Evolutionary conservation across 2,329 filamentous ascomycete genomes (phyloP).

Genomic region (Shiraia sp.): DNA sequence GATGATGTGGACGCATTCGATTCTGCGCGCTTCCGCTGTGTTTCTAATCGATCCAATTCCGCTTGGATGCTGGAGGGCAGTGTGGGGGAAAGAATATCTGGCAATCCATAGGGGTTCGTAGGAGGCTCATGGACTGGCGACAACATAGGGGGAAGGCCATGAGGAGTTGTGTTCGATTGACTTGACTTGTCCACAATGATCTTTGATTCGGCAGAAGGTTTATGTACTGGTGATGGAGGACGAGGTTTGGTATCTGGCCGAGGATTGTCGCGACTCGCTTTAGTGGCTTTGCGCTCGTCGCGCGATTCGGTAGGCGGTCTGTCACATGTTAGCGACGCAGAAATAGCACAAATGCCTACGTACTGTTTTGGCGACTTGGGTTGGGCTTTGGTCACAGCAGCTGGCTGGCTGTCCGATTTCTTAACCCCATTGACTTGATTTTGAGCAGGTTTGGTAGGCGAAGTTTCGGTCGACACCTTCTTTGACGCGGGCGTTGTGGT

Average conservation of each 20-base stretch:
- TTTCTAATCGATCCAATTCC: conserved; percentile 52
- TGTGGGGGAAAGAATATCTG: conserved; percentile 61
- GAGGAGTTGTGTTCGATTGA: conserved; percentile 38
- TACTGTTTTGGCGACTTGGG: conserved; percentile 25
- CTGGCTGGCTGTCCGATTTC: conserved; percentile 20
- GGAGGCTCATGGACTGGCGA: conserved; percentile 49
- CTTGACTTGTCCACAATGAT: conserved; percentile 29
- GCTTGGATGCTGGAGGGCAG: conserved; percentile 60
- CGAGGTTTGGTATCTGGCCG: conserved; percentile 15
- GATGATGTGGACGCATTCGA: conserved; percentile 43
- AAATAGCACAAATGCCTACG: not conserved
- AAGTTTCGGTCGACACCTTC: conserved; percentile 31
- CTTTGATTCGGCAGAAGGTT: conserved; percentile 46
- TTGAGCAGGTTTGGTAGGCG: conserved; percentile 23
- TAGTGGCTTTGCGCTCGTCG: conserved; percentile 19
- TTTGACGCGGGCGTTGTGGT: conserved; percentile 34
- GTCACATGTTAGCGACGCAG: conserved; percentile 17
- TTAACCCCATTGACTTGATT: conserved; percentile 32
- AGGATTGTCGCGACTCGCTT: conserved; percentile 15
- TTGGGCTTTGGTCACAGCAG: conserved; percentile 16
- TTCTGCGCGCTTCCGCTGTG: conserved; percentile 39
- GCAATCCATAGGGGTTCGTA: conserved; percentile 48
- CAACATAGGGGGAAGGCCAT: conserved; percentile 44
- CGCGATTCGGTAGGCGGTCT: conserved; percentile 23
- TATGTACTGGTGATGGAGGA: conserved; percentile 24